Conservation (phyloP, 2,329 filamentous ascomycete species). For the Paecilomyces fulvus region DNA sequence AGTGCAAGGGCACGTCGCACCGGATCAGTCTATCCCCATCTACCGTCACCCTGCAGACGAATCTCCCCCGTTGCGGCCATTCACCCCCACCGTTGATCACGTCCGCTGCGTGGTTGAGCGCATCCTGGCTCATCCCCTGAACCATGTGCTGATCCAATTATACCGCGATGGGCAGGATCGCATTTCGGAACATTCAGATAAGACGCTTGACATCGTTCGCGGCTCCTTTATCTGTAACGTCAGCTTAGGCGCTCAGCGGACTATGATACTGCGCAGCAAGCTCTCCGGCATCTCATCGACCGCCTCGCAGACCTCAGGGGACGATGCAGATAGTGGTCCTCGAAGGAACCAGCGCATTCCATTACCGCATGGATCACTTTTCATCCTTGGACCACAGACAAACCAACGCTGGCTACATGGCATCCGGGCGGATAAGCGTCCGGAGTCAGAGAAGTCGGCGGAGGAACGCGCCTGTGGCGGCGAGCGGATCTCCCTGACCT, state of each 20-base stretch:
- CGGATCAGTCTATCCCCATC: conserved; percentile 67
- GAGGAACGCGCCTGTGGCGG: conserved; percentile 66
- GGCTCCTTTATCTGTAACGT: conserved; percentile 84
- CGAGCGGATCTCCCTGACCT: conserved; percentile 83
- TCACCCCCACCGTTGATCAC: conserved; percentile 61
- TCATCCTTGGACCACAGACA: conserved; percentile 68
- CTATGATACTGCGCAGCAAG: conserved; percentile 78
- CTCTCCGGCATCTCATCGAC: conserved; percentile 24
- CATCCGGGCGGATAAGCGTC: conserved; percentile 81
- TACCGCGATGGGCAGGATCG: conserved; percentile 86
- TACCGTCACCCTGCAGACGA: conserved; percentile 93
- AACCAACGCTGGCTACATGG: conserved; percentile 86
- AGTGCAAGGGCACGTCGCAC: conserved; percentile 65
- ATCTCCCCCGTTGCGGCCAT: conserved; percentile 66
- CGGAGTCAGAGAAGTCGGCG: conserved; percentile 54
- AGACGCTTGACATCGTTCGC: conserved; percentile 80
- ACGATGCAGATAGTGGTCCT: conserved; percentile 20
- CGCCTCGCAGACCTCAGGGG: not conserved
- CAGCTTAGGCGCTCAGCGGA: conserved; percentile 83
- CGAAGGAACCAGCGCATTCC: conserved; percentile 58
- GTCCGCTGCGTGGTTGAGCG: conserved; percentile 64
- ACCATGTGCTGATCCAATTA: conserved; percentile 86
- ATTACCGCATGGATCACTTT: conserved; percentile 83
- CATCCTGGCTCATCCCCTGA: conserved; percentile 68
- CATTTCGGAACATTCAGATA: conserved; percentile 95